Conservation (phyloP, 2,329 filamentous ascomycete genomes). For the Curvularia spicifera region DNA sequence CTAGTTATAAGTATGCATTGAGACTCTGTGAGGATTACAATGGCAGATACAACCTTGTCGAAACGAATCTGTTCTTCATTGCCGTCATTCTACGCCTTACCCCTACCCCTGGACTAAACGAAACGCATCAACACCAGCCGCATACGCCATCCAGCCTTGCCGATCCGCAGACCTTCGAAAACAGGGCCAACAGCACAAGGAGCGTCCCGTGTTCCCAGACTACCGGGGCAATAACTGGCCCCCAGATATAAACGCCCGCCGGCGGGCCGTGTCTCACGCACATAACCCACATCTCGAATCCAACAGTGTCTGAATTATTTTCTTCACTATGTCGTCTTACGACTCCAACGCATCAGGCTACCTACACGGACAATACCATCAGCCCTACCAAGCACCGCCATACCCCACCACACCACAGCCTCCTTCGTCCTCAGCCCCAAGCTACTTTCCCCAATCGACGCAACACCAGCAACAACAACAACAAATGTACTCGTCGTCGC, state of each 20-base stretch:
- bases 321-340: constrained; percentile 31
- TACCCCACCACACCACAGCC: constrained; percentile 23
- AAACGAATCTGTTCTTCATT: neutral
- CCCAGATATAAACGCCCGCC: constrained; percentile 8
- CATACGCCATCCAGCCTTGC: constrained; percentile 21
- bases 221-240: too few relatives aligned
- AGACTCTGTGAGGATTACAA: neutral
- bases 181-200: constrained; percentile 2
- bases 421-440: constrained; percentile 5
- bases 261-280: neutral
- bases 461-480: constrained; percentile 14
- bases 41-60: neutral
- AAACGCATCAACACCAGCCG: constrained; percentile 1
- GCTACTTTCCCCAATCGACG: constrained; percentile 13
- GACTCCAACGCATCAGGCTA: constrained; percentile 27
- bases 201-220: neutral
- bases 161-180: constrained; percentile 21
- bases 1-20: neutral
- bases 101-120: neutral
- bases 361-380: constrained; percentile 21
- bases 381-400: constrained; percentile 12
- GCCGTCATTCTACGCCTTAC: constrained; percentile 1
- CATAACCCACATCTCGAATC: neutral
- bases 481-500: constrained; percentile 15
- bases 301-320: neutral